These are phyloP conservation scores for Leccinum aurantiacum DNA, from an alignment of 768 basidiomycete species.

Conservation along the genomic window DNA sequence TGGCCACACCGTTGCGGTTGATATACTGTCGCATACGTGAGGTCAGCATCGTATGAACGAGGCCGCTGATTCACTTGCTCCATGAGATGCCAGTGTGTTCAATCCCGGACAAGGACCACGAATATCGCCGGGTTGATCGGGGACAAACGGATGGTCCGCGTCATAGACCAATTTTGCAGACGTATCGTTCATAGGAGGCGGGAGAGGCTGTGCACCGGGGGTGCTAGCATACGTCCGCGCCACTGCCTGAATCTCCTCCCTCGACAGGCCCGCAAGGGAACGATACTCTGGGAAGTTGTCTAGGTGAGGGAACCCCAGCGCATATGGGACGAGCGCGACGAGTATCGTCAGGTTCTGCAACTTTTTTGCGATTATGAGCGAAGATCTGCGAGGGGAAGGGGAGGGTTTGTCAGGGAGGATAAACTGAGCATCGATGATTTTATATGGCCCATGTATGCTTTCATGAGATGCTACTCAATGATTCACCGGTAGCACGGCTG, in stretches of 20 bases:
- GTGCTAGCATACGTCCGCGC: constrained; percentile 15
- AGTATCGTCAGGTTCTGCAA: constrained; percentile 9
- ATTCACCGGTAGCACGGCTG: not conserved
- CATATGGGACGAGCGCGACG: constrained; percentile 7
- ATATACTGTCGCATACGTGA: constrained; percentile 14
- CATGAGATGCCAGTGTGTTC: constrained; percentile 28
- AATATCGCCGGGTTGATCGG: constrained; percentile 19
- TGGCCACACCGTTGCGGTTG: constrained; percentile 19
- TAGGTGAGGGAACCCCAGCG: constrained; percentile 14
- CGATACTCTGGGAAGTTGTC: constrained; percentile 20
- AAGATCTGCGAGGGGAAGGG: not conserved
- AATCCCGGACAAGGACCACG: constrained; percentile 29
- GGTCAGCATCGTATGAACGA: not conserved
- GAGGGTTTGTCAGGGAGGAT: too few species aligned
- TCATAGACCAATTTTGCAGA: constrained; percentile 18
- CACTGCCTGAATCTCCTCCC: constrained; percentile 14
- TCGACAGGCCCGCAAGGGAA: constrained; percentile 23
- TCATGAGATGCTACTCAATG: not conserved
- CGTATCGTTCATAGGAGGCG: constrained; percentile 23
- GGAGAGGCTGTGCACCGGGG: constrained; percentile 26
- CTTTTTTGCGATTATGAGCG: not conserved
- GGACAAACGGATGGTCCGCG: constrained; percentile 16
- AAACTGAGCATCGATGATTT: not conserved
- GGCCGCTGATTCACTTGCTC: constrained; percentile 12
- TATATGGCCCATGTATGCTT: constrained; percentile 1